Conservation (phyloP, 2,329 filamentous ascomycete species). For the Fusarium sp. region DNA sequence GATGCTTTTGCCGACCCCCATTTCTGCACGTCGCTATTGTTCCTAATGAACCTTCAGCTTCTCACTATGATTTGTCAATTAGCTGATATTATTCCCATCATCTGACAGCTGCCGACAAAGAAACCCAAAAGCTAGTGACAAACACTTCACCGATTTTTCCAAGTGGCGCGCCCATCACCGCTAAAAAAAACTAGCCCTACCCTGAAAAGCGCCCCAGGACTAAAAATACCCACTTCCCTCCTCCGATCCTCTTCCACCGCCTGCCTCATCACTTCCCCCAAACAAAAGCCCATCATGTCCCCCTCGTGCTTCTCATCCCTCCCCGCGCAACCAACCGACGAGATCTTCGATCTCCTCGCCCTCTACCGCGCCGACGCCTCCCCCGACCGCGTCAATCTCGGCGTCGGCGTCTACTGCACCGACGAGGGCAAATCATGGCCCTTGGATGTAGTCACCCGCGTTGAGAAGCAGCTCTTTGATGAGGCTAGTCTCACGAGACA, state of each 20-base stretch:
- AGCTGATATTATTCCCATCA: not conserved
- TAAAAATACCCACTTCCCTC: slow-evolving; percentile 27
- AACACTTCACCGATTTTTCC: not conserved
- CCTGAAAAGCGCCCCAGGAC: not conserved
- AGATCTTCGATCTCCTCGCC: slow-evolving; percentile 25
- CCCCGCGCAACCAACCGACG: slow-evolving; percentile 17
- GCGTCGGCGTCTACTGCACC: slow-evolving; percentile 36
- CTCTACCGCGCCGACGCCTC: slow-evolving; percentile 24
- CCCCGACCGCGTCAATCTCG: slow-evolving; percentile 36
- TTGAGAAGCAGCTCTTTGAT: slow-evolving; percentile 30
- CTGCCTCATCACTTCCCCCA: not conserved
- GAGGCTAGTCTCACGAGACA: slow-evolving; percentile 24
- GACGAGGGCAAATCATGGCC: slow-evolving; percentile 39
- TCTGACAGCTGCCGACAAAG: not conserved
- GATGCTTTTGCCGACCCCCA: fast-evolving
- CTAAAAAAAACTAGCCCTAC: slow-evolving; percentile 15
- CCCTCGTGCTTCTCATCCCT: slow-evolving; percentile 13
- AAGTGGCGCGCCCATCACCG: slow-evolving; percentile 5
- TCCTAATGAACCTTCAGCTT: not conserved
- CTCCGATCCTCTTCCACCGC: slow-evolving; percentile 17
- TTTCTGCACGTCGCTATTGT: not conserved
- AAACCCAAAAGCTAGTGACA: not conserved
- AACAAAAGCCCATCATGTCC: not conserved
- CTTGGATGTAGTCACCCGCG: slow-evolving; percentile 26
- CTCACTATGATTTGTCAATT: not conserved